Evolutionary conservation across 140 eudicot species (phyloP).

Genomic region (Stevia rebaudiana): DNA sequence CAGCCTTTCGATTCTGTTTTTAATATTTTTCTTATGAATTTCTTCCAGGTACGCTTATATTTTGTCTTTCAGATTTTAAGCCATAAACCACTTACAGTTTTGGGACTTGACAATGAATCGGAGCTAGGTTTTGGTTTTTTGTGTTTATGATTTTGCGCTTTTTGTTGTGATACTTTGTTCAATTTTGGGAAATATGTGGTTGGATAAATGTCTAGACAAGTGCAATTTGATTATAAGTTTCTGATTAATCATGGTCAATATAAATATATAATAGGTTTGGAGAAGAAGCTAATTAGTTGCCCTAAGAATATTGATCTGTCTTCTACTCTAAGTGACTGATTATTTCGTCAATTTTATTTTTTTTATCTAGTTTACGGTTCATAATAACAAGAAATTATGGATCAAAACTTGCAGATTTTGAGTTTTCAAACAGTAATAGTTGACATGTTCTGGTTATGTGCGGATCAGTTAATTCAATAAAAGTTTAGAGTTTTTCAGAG

Average conservation of each 20-base stretch:
- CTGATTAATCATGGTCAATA: too few species aligned
- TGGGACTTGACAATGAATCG: background rate
- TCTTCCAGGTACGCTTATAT: background rate
- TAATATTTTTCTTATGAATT: background rate
- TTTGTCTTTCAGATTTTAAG: background rate
- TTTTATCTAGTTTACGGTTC: too few species aligned
- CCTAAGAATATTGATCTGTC: too few species aligned
- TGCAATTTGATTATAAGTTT: too few species aligned
- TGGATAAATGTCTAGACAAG: background rate
- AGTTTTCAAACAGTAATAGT: background rate
- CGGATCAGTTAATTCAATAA: background rate
- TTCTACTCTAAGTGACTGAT: too few species aligned
- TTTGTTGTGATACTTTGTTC: background rate
- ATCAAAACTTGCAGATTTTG: background rate
- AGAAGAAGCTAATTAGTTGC: too few species aligned
- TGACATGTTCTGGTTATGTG: too few species aligned
- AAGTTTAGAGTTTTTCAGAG: too few species aligned
- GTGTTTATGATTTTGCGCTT: too few species aligned
- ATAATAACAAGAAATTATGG: too few species aligned
- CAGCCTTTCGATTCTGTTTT: background rate
- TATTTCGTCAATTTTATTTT: too few species aligned
- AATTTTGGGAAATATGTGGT: background rate
- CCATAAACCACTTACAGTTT: background rate
- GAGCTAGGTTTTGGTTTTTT: background rate
- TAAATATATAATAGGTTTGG: too few species aligned